Evolutionary conservation across 345 rosid species (phyloP).

Genomic region (Citrus medica): DNA sequence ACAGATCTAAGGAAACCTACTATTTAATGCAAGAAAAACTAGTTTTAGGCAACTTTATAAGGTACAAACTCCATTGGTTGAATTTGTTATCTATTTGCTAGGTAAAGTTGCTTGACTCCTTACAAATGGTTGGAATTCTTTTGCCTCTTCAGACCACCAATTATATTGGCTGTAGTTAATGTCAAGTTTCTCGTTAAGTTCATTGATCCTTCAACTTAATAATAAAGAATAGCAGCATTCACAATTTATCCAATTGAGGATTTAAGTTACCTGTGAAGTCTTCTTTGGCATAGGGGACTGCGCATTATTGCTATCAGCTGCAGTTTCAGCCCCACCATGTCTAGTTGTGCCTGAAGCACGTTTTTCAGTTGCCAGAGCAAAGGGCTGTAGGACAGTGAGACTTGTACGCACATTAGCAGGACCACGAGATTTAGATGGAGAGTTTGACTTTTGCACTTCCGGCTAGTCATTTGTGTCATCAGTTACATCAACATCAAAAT

Average conservation of each 20-base stretch:
- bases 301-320: conserved; percentile 21
- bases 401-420: conserved; percentile 23
- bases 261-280: conserved; percentile 54
- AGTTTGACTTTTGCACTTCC: conserved; percentile 31
- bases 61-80: not conserved
- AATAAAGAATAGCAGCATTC: not conserved
- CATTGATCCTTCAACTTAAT: not conserved
- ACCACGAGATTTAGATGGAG: conserved; percentile 30
- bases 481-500: conserved; percentile 18
- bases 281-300: conserved; percentile 41
- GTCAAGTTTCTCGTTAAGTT: not conserved
- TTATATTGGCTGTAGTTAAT: not conserved
- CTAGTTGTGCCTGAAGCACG: conserved; percentile 22
- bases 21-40: not conserved
- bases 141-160: not conserved
- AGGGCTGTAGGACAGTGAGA: conserved; percentile 40
- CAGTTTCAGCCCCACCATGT: conserved; percentile 24
- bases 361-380: conserved; percentile 53
- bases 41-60: not conserved
- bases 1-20: not conserved
- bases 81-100: not conserved
- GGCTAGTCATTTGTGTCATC: conserved; percentile 29
- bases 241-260: not conserved
- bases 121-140: too few species aligned
- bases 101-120: not conserved